These are phyloP conservation scores for Quercus rubra DNA, from an alignment of 306 rosid genomes.

Conservation along the genomic window DNA sequence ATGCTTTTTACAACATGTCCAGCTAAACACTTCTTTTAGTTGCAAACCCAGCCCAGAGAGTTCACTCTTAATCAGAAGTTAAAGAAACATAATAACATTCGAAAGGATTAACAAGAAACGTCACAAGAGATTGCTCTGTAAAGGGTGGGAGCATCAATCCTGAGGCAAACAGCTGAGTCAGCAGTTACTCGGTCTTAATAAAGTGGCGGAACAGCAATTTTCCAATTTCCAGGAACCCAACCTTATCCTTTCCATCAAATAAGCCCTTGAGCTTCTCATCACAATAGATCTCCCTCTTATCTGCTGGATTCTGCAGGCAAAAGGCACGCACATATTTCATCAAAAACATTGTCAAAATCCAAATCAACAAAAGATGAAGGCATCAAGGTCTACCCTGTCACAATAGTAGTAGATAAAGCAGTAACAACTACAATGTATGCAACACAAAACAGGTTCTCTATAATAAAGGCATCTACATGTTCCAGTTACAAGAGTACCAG, in stretches of 20 bases:
- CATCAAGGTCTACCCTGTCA: background rate
- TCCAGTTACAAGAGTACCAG: background rate
- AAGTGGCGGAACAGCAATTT: constrained; percentile 37
- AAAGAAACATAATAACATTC: background rate
- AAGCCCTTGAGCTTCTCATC: constrained; percentile 42
- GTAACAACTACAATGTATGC: background rate
- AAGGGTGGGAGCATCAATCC: background rate
- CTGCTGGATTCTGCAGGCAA: constrained; percentile 37
- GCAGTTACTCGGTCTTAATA: constrained; percentile 26
- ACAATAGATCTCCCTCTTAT: constrained; percentile 45
- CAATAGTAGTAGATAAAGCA: background rate
- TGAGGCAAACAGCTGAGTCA: background rate
- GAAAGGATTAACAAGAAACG: background rate
- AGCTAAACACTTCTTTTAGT: background rate
- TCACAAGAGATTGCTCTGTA: background rate
- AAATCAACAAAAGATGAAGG: background rate
- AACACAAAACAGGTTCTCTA: background rate
- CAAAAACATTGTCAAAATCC: background rate
- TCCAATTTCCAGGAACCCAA: constrained; percentile 39
- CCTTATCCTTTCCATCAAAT: constrained; percentile 43
- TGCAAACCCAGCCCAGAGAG: background rate
- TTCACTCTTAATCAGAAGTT: background rate
- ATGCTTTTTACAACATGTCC: background rate
- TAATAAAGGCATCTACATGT: background rate
- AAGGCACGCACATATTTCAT: background rate